phyloP scores from a whole-genome alignment of 1,139 yeast genomes.

The Hyphopichia fennica region DNA sequence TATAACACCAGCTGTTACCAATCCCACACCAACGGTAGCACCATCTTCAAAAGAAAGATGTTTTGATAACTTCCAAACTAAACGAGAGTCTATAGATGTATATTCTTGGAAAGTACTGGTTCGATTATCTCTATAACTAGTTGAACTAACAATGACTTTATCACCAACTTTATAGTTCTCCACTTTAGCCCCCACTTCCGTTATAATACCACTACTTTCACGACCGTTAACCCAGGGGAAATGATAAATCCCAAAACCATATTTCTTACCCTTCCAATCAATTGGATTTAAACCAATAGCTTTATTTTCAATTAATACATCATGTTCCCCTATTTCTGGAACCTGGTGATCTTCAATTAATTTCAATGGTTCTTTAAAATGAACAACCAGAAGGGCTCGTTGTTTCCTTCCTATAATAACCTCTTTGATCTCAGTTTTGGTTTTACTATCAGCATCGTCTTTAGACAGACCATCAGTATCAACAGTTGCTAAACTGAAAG shows the following conservation, averaged over 20 bases:
- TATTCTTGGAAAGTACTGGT: slow-evolving; percentile 50
- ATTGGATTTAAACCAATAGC: slow-evolving; percentile 48
- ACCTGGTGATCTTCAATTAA: slow-evolving; percentile 12
- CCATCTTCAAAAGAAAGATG: slow-evolving; percentile 34
- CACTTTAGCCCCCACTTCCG: slow-evolving; percentile 29
- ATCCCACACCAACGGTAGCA: slow-evolving; percentile 48
- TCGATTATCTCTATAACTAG: slow-evolving; percentile 46
- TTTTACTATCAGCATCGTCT: background rate
- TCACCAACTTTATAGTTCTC: slow-evolving; percentile 26
- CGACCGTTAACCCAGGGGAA: slow-evolving; percentile 54
- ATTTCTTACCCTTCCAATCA: slow-evolving; percentile 53
- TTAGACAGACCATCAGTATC: background rate
- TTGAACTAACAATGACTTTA: slow-evolving; percentile 41
- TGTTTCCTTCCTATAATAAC: background rate
- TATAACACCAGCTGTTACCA: slow-evolving; percentile 44
- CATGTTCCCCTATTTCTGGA: slow-evolving; percentile 24
- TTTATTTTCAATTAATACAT: slow-evolving; percentile 37
- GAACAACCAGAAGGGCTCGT: slow-evolving; percentile 6
- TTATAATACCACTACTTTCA: slow-evolving; percentile 43
- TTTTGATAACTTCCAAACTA: slow-evolving; percentile 42
- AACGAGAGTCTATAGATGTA: slow-evolving; percentile 42
- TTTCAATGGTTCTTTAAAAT: slow-evolving; percentile 16
- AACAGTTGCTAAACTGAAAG: background rate
- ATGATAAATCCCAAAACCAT: slow-evolving; percentile 45
- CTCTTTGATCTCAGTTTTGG: background rate